Percentiles rank a stretch among this genome's conserved stretches.
Evolutionary conservation across 768 basidiomycete species (phyloP).

Genomic region (Chalciporus chontae): DNA sequence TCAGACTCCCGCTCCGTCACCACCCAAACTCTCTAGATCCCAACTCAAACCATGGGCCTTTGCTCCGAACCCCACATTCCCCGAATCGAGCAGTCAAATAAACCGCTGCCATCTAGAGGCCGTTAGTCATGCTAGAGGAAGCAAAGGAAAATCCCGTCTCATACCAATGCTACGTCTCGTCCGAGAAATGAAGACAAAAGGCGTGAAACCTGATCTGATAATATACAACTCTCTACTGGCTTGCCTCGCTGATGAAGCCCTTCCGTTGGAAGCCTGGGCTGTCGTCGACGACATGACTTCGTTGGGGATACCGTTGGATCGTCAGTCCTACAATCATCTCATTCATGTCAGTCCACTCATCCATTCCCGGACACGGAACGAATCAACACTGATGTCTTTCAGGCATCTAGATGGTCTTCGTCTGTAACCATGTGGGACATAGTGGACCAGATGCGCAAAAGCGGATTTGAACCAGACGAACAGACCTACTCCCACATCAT

Average conservation of each 20-base stretch:
- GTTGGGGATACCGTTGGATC: constrained; percentile 45
- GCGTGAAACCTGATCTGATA: constrained; percentile 48
- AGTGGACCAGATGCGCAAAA: constrained; percentile 52
- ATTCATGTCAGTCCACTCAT: constrained; percentile 44
- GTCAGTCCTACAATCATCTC: constrained; percentile 54
- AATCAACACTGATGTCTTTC: constrained; percentile 9
- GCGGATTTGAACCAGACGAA: constrained; percentile 47
- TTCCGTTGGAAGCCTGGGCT: constrained; percentile 55
- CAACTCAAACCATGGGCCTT: constrained; percentile 29
- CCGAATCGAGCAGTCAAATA: constrained; percentile 22
- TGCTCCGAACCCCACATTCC: constrained; percentile 21
- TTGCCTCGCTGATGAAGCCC: constrained; percentile 41
- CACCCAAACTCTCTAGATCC: background rate
- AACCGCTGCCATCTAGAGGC: constrained; percentile 34
- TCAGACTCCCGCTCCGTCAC: background rate
- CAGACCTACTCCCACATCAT: constrained; percentile 55
- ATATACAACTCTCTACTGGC: constrained; percentile 58
- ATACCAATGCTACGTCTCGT: constrained; percentile 42
- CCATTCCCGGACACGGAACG: background rate
- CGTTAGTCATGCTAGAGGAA: constrained; percentile 31
- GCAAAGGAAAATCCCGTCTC: constrained; percentile 25
- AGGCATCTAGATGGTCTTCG: constrained; percentile 46
- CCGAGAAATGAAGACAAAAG: constrained; percentile 54
- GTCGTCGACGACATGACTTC: constrained; percentile 67
- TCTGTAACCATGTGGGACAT: constrained; percentile 44